Evolutionary conservation across 805 yeast genomes (phyloP).

Genomic region (Kluyveromyces starmeri): DNA sequence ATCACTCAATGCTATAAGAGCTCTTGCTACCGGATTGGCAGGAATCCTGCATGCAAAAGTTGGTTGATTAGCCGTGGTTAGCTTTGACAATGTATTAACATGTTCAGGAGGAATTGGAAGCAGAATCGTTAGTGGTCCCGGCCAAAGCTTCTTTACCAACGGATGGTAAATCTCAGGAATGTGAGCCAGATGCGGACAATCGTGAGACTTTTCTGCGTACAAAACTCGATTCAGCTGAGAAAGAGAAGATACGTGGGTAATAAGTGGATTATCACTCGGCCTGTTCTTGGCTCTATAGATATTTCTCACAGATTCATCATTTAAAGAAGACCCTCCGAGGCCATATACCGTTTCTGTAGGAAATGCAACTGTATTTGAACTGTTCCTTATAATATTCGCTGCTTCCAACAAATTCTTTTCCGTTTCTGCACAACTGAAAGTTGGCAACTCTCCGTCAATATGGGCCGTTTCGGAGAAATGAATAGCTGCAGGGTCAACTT

Average conservation of each 20-base stretch:
- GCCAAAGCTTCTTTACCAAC: slow-evolving; percentile 74
- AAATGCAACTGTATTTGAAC: slow-evolving; percentile 69
- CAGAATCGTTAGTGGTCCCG: slow-evolving; percentile 88
- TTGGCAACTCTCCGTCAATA: slow-evolving; percentile 33
- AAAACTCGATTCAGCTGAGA: slow-evolving; percentile 60
- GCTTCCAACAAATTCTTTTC: slow-evolving; percentile 46
- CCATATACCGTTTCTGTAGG: slow-evolving; percentile 99
- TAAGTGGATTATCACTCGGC: slow-evolving; percentile 92
- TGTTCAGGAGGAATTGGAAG: slow-evolving; percentile 46
- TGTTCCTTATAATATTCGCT: slow-evolving; percentile 40
- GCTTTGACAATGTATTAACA: slow-evolving; percentile 47
- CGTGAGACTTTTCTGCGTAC: slow-evolving; percentile 26
- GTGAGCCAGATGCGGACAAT: slow-evolving; percentile 24
- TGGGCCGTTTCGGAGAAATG: slow-evolving; percentile 33
- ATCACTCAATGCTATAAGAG: slow-evolving; percentile 74
- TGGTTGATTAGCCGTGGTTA: slow-evolving; percentile 78
- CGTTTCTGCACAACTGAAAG: slow-evolving; percentile 45
- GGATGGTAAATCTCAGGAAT: slow-evolving; percentile 64
- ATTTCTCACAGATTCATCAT: slow-evolving; percentile 60
- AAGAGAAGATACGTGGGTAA: slow-evolving; percentile 76
- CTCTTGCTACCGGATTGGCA: slow-evolving; percentile 78
- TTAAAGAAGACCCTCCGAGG: slow-evolving; percentile 77
- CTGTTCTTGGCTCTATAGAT: slow-evolving; percentile 87
- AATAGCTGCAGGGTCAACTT: slow-evolving; percentile 47
- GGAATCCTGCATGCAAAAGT: slow-evolving; percentile 94